phyloP scores from a whole-genome alignment of 169 alveolate species.

The Babesia gibsoni region DNA sequence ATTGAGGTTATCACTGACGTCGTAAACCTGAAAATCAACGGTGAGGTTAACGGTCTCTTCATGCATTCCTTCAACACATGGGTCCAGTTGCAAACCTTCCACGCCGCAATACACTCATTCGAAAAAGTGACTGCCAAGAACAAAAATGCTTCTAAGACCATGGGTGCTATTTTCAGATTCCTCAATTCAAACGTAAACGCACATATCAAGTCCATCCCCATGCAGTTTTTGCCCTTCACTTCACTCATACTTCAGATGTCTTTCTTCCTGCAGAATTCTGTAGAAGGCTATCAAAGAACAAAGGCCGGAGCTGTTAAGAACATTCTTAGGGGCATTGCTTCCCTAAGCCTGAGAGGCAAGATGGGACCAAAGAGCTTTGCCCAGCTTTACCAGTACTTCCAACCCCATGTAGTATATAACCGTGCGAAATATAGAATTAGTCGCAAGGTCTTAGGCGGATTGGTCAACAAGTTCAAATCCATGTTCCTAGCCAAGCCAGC shows the following conservation, averaged over 20 bases:
- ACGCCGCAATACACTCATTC: conserved; percentile 53
- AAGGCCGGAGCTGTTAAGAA: background rate
- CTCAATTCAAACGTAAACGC: conserved; percentile 33
- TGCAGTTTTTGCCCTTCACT: conserved; percentile 47
- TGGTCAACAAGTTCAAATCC: conserved; percentile 40
- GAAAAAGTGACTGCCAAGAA: conserved; percentile 15
- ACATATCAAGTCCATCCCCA: conserved; percentile 36
- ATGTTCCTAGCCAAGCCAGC: conserved; percentile 60
- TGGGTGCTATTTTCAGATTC: conserved; percentile 61
- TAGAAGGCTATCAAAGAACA: conserved; percentile 28
- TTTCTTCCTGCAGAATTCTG: conserved; percentile 46
- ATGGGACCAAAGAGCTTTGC: conserved; percentile 39
- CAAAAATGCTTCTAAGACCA: conserved; percentile 41
- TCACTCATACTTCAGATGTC: conserved; percentile 49
- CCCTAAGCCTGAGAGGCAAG: conserved; percentile 7
- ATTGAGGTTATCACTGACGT: conserved; percentile 30
- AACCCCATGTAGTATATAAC: conserved; percentile 54
- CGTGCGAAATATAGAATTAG: conserved; percentile 15
- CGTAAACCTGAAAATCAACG: conserved; percentile 6
- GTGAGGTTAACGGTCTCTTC: conserved; percentile 27
- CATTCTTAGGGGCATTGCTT: conserved; percentile 25
- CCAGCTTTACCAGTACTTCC: conserved; percentile 12
- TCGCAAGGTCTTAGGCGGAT: conserved; percentile 6
- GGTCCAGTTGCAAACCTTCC: conserved; percentile 40
- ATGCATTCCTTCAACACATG: conserved; percentile 52